phyloP scores from a whole-genome alignment of 2,329 filamentous ascomycete species.

The Gyromitra esculenta region DNA sequence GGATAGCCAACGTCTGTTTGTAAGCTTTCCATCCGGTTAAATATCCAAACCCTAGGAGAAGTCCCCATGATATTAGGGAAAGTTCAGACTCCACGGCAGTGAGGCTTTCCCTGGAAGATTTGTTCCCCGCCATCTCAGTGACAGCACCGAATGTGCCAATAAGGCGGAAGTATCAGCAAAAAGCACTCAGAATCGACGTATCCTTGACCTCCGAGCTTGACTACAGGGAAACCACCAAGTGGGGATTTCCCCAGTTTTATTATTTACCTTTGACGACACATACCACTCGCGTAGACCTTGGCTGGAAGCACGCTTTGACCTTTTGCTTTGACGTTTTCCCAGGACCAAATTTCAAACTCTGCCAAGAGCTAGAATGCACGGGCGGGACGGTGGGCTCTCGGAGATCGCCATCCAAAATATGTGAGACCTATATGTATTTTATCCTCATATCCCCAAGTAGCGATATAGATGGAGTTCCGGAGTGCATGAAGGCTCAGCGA shows the following conservation, averaged over 20 bases:
- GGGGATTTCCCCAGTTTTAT: slow-evolving; percentile 32
- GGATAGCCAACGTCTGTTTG: slow-evolving; percentile 60
- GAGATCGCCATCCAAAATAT: no score
- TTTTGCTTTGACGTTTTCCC: slow-evolving; percentile 25
- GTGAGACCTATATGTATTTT: no score
- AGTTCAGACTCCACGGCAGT: slow-evolving; percentile 59
- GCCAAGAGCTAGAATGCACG: not conserved
- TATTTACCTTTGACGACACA: not conserved
- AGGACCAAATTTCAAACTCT: not conserved
- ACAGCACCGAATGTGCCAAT: slow-evolving; percentile 10
- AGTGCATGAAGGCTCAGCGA: no score
- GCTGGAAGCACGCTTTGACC: slow-evolving; percentile 22
- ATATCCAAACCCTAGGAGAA: slow-evolving; percentile 60
- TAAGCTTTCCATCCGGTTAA: slow-evolving; percentile 60
- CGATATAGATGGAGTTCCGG: no score
- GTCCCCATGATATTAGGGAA: slow-evolving; percentile 61
- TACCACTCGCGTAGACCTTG: no score
- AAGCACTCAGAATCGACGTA: slow-evolving; percentile 6
- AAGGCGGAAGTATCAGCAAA: slow-evolving; percentile 2
- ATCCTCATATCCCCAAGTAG: no score
- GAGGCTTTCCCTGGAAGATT: slow-evolving; percentile 30
- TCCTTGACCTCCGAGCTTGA: not conserved
- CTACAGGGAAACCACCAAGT: not conserved
- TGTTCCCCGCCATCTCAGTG: slow-evolving; percentile 5
- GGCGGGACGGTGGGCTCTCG: slow-evolving; percentile 2